Conservation (phyloP, 225 moss, liverwort and hornwort species). For the Pseudisothecium myosuroides region DNA sequence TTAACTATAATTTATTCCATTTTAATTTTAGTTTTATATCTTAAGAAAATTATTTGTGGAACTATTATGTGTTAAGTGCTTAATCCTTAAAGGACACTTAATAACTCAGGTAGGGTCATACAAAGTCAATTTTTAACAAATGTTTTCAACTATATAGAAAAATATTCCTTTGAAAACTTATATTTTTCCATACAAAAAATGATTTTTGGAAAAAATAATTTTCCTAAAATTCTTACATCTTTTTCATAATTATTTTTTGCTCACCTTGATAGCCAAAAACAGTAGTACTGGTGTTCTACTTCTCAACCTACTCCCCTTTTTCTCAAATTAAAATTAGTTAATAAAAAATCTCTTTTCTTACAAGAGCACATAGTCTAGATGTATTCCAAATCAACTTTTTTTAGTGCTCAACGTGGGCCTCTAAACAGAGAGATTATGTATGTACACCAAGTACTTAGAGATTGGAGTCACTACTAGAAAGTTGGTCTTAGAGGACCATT, state of each 20-base stretch:
- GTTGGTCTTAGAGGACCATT: neutral
- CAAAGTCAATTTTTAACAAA: neutral
- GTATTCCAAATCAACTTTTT: neutral
- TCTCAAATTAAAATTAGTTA: neutral
- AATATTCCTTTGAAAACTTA: neutral
- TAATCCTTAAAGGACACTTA: no score
- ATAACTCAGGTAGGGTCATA: no score
- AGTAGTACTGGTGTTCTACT: rapidly evolving
- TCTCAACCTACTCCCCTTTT: neutral
- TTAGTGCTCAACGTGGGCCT: rapidly evolving
- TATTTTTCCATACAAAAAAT: neutral
- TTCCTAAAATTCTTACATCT: neutral
- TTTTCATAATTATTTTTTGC: neutral
- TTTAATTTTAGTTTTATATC: neutral
- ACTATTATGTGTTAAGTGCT: no score
- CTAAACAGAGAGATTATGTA: rapidly evolving
- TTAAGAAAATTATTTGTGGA: no score
- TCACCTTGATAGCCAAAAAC: rapidly evolving
- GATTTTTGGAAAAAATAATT: no score
- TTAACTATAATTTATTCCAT: neutral
- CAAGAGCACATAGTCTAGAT: rapidly evolving
- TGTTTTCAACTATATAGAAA: no score
- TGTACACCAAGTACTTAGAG: neutral
- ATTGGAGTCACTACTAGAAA: neutral
- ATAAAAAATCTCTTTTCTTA: neutral